These are phyloP conservation scores for Neonectria neomacrospora DNA, from an alignment of 2,329 filamentous ascomycete species.

Conservation along the genomic window DNA sequence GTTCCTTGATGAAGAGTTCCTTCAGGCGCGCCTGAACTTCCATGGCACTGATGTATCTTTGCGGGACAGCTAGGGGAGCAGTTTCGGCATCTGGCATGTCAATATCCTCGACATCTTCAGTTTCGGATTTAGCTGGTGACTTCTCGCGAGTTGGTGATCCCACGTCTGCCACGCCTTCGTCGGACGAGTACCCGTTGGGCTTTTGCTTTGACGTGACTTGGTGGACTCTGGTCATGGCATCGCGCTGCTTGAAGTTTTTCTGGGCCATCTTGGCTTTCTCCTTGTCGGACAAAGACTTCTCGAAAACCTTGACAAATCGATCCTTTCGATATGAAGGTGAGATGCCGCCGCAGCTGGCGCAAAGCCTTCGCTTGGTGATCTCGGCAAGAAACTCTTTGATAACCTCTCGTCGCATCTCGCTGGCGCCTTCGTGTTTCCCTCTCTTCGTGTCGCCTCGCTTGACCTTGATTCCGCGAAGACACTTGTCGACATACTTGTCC, in stretches of 20 bases:
- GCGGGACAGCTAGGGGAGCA: constrained; percentile 48
- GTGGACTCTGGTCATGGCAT: constrained; percentile 68
- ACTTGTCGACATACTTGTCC: constrained; percentile 76
- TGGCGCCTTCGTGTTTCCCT: constrained; percentile 85
- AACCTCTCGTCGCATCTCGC: constrained; percentile 78
- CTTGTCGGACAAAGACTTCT: constrained; percentile 79
- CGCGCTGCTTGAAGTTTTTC: constrained; percentile 71
- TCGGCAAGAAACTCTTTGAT: constrained; percentile 84
- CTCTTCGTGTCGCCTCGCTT: constrained; percentile 62
- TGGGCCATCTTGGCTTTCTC: constrained; percentile 82
- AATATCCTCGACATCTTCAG: constrained; percentile 60
- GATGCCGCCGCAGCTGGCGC: constrained; percentile 73
- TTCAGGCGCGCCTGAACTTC: constrained; percentile 84
- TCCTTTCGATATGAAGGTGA: constrained; percentile 91
- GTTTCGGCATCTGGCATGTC: constrained; percentile 49
- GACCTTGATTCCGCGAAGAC: constrained; percentile 70
- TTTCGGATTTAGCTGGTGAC: constrained; percentile 56
- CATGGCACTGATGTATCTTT: constrained; percentile 83
- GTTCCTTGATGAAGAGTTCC: constrained; percentile 87
- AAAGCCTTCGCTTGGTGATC: constrained; percentile 76
- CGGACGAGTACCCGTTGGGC: constrained; percentile 60
- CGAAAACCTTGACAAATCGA: constrained; percentile 91
- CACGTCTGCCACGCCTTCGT: constrained; percentile 78
- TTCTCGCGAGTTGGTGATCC: constrained; percentile 56
- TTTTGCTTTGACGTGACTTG: constrained; percentile 53